Percentiles rank a stretch among this genome's conserved stretches.
Conservation (phyloP, 2,329 filamentous ascomycete species). For the Fusarium metavorans region DNA sequence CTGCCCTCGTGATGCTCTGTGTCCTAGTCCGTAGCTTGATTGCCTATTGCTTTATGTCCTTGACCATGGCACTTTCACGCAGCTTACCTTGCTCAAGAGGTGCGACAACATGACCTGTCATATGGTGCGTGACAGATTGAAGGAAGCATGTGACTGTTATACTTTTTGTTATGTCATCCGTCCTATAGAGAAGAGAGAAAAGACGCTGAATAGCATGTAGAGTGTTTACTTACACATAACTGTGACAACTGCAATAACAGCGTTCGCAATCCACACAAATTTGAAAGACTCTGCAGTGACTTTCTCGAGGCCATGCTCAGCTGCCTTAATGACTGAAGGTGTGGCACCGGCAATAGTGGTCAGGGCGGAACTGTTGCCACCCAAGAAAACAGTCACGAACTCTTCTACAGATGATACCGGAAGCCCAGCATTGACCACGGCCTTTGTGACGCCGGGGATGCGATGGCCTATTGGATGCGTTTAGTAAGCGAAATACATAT, state of each 20-base stretch:
- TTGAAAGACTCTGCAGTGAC: neutral
- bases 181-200: neutral
- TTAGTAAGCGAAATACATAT: neutral
- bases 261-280: conserved; percentile 6
- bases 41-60: neutral
- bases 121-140: neutral
- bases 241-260: neutral
- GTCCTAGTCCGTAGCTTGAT: neutral
- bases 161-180: neutral
- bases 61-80: neutral
- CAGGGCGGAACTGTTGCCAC: neutral
- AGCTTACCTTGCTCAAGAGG: neutral
- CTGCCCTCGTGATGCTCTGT: neutral
- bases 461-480: neutral
- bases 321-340: neutral
- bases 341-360: neutral
- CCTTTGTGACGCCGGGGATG: neutral
- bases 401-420: neutral
- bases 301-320: neutral
- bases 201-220: neutral
- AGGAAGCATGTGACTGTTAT: conserved; percentile 1
- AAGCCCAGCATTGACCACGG: neutral
- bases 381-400: neutral
- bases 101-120: conserved; percentile 1
- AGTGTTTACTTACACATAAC: neutral